Conservation (phyloP, 2,329 filamentous ascomycete genomes). For the Magnaporthales sp. region DNA sequence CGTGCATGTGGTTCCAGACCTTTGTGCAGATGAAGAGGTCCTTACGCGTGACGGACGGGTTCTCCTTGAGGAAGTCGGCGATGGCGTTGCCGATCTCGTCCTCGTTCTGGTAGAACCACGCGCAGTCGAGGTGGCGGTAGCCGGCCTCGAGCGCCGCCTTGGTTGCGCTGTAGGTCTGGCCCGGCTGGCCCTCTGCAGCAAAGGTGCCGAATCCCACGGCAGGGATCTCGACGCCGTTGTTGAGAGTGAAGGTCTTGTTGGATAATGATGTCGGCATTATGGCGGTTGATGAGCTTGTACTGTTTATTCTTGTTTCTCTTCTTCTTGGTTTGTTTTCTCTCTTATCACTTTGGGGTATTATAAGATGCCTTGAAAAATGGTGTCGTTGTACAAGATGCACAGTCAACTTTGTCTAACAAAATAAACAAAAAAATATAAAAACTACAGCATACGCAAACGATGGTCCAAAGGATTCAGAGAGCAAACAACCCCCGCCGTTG, state of each 20-base stretch:
- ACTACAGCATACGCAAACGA: too few relatives aligned
- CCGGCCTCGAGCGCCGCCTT: constrained; percentile 10
- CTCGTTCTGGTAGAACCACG: constrained; percentile 36
- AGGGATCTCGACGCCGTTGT: constrained; percentile 50
- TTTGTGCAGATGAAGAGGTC: constrained; percentile 51
- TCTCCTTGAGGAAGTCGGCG: constrained; percentile 17
- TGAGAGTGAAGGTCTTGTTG: constrained; percentile 22
- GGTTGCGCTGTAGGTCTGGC: constrained; percentile 4
- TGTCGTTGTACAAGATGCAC: neutral
- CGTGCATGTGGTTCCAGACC: constrained; percentile 49
- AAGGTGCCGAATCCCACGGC: constrained; percentile 36
- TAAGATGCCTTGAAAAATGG: neutral
- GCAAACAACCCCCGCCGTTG: neutral
- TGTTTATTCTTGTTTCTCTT: neutral
- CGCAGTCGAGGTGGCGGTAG: constrained; percentile 5
- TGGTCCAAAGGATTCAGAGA: neutral
- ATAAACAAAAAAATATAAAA: neutral
- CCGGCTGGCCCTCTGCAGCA: constrained; percentile 16
- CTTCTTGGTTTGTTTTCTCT: neutral
- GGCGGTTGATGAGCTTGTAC: neutral
- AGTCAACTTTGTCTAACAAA: neutral
- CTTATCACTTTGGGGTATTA: neutral
- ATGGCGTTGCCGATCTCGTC: constrained; percentile 37
- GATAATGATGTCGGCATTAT: neutral
- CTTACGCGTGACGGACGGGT: constrained; percentile 30